These are phyloP conservation scores for Metschnikowia cubensis DNA, from an alignment of 805 yeast genomes.

Conservation along the genomic window DNA sequence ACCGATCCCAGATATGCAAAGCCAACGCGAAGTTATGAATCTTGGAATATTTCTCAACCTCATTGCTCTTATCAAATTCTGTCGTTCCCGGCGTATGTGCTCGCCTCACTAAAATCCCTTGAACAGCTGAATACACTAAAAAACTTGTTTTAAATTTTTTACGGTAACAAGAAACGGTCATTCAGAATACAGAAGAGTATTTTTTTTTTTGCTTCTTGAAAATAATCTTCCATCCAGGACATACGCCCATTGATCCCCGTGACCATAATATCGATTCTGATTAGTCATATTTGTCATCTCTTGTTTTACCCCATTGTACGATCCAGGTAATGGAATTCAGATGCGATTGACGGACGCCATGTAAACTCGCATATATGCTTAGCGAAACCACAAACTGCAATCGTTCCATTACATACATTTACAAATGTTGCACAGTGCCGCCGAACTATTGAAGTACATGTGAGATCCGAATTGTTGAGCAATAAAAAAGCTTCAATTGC, in stretches of 20 bases:
- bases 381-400: background rate
- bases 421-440: background rate
- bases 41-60: background rate
- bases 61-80: background rate
- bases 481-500: slow-evolving; percentile 1
- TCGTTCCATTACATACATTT: background rate
- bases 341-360: background rate
- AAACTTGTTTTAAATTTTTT: background rate
- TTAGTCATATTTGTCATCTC: background rate
- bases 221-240: background rate
- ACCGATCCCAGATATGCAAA: background rate
- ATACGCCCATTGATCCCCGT: background rate
- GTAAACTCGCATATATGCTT: background rate
- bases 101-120: background rate
- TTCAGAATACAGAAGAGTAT: background rate
- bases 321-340: background rate
- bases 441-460: background rate
- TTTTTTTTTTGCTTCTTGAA: background rate
- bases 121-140: background rate
- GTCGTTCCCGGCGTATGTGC: background rate
- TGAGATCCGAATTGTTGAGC: background rate
- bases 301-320: background rate
- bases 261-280: background rate
- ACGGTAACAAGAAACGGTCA: background rate
- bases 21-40: background rate